phyloP scores from a whole-genome alignment of 2,329 filamentous ascomycete genomes.

The Teratosphaeria pseudoeucalypti region DNA sequence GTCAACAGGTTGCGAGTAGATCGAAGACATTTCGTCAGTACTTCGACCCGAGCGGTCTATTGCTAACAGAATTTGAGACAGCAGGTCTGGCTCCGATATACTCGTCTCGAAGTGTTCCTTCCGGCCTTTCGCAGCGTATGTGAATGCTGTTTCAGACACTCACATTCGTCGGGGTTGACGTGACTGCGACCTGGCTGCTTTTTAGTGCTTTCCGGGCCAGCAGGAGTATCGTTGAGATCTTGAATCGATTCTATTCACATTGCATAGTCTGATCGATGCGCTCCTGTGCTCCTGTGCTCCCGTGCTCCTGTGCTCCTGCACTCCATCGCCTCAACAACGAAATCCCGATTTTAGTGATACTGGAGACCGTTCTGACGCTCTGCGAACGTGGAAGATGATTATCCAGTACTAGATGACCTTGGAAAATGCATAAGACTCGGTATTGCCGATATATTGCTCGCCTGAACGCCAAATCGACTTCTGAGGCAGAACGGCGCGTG shows the following conservation, averaged over 20 bases:
- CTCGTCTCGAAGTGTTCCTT: not conserved
- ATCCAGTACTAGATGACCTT: too few species aligned
- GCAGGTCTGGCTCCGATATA: not conserved
- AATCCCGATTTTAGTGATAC: too few species aligned
- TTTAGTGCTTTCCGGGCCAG: not conserved
- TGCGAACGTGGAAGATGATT: too few species aligned
- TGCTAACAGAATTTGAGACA: not conserved
- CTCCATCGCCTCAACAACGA: too few species aligned
- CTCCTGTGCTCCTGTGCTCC: not conserved
- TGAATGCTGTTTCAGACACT: not conserved
- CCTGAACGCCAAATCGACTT: too few species aligned
- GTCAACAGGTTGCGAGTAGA: not conserved
- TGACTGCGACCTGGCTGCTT: not conserved
- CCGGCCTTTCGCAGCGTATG: not conserved
- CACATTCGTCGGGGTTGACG: not conserved
- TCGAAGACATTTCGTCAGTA: not conserved
- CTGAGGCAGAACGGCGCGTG: too few species aligned
- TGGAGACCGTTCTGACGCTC: too few species aligned
- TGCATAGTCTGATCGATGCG: not conserved
- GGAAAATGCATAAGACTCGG: too few species aligned
- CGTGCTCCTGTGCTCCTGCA: not conserved
- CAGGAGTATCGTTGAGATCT: not conserved
- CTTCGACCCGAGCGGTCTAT: not conserved
- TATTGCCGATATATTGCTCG: too few species aligned
- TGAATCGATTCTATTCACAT: not conserved